A percentile compares a stretch with the other conserved stretches of the same genome.
Conservation (phyloP, 2,329 filamentous ascomycete species). For the Fusarium pseudonygamai region DNA sequence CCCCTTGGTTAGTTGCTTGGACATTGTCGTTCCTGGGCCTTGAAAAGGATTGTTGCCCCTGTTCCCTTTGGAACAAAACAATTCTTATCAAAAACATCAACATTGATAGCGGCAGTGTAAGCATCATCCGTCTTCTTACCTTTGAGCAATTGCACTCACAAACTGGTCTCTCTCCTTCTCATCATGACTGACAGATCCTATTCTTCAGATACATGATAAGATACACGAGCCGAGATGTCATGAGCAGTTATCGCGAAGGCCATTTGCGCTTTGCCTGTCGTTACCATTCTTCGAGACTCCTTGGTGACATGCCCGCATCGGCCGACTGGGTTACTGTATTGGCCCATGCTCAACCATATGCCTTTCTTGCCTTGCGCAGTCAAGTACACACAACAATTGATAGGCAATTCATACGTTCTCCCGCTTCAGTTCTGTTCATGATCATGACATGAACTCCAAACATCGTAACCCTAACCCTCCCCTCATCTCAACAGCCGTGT, state of each 20-base stretch:
- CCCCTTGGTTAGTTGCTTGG: conserved; percentile 15
- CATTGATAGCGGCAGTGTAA: conserved; percentile 5
- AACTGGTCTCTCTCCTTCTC: background rate
- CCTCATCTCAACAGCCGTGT: conserved; percentile 41
- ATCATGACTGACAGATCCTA: background rate
- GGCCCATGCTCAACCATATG: background rate
- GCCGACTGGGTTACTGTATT: background rate
- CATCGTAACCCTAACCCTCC: conserved; percentile 13
- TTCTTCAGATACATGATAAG: too few relatives aligned
- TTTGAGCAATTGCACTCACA: background rate
- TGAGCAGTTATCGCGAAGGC: background rate
- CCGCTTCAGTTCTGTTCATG: background rate
- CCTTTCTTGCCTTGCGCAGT: background rate
- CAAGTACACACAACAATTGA: background rate
- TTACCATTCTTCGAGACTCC: background rate
- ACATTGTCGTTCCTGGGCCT: background rate
- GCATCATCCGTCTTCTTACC: background rate
- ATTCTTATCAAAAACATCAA: conserved; percentile 8
- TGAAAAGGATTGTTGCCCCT: conserved; percentile 20
- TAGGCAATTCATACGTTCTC: too few relatives aligned
- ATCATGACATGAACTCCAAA: background rate
- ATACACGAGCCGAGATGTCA: background rate
- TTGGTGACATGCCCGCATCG: background rate
- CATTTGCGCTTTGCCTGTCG: background rate
- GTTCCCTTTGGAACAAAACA: conserved; percentile 19